Base-by-base conservation (phyloP, 495 filamentous ascomycete genomes). In the Penicillium samsonianum region DNA sequence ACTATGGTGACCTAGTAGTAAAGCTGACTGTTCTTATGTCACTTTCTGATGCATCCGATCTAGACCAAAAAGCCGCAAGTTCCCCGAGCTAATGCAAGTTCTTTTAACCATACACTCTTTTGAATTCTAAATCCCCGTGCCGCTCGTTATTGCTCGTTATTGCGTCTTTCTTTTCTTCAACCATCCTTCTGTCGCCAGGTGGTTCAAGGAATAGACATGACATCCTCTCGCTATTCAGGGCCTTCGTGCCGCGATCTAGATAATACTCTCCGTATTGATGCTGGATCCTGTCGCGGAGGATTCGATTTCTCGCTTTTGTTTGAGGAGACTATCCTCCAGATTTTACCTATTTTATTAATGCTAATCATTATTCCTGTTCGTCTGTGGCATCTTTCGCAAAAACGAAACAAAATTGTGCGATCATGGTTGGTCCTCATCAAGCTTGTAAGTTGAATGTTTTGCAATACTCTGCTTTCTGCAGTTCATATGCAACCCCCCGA, bases 241-340 rank as follows among this genome's bases (percentile, higher is more conserved):
- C 59, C 58, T 31, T 64, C 53, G 49, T 77, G 74, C 65, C 67
- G 57, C 35, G 63, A 66, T 55, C 55, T 74, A 44, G 78, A 81
- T 61, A 72, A 79, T 53, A 63, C 75, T 7, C 67, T 84, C 23
- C 73, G 71, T 48, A 71, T 75, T 40, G 73, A 68, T 57, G 76
- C 73, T 8, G 62, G 65, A 19, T 57, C 61, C 25, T 85, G 78
- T 67, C 71, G 78, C 63, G 74, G 74, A 52, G 71, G 70, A 47
- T 82, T 88, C 64, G 84, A 89, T 51, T 88, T 87, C 61, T 84
- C 83, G 25, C 69, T 84, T 25, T 64, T 81, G 28, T 86, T 87
- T 55, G 82, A 88, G 63, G 77, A 85, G 55, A 69, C 73, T 2
- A 77, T 87, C 45, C 71, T 85, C 17, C 71, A 74, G 9, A 70